Conservation (phyloP, 805 yeast species). For the Suhomyces vadensis region DNA sequence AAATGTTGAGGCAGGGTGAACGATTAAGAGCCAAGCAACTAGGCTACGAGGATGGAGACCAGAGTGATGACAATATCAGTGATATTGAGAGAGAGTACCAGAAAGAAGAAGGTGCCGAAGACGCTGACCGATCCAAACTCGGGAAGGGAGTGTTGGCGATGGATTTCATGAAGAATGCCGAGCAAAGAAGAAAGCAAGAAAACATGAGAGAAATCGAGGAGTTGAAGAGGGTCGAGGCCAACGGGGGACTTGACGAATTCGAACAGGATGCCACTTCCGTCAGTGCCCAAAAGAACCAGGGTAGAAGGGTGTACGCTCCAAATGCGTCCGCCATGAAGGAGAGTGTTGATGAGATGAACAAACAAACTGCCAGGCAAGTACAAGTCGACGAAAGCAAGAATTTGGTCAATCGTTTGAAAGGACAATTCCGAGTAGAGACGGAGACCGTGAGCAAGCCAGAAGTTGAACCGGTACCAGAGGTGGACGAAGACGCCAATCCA, state of each 20-base stretch:
- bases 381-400: conserved; percentile 52
- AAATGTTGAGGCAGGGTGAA: conserved; percentile 89
- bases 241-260: conserved; percentile 41
- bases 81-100: conserved; percentile 45
- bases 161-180: conserved; percentile 96
- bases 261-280: conserved; percentile 42
- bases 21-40: conserved; percentile 68
- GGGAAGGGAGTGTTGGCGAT: conserved; percentile 90
- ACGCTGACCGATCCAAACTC: conserved; percentile 38
- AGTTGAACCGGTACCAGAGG: conserved; percentile 11
- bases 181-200: conserved; percentile 59
- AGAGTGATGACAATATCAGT: conserved; percentile 54
- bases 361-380: conserved; percentile 43
- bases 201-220: conserved; percentile 56
- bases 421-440: conserved; percentile 28
- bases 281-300: conserved; percentile 59
- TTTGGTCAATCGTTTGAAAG: conserved; percentile 42
- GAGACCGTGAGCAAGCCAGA: conserved; percentile 26
- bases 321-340: conserved; percentile 44
- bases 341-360: conserved; percentile 34
- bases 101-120: conserved; percentile 38
- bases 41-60: conserved; percentile 59
- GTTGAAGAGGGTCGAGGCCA: conserved; percentile 49
- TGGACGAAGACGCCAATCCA: conserved; percentile 31
- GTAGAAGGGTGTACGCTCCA: conserved; percentile 82